Evolutionary conservation across 2,329 filamentous ascomycete species (phyloP).

Genomic region (Sporothrix variecibatus): DNA sequence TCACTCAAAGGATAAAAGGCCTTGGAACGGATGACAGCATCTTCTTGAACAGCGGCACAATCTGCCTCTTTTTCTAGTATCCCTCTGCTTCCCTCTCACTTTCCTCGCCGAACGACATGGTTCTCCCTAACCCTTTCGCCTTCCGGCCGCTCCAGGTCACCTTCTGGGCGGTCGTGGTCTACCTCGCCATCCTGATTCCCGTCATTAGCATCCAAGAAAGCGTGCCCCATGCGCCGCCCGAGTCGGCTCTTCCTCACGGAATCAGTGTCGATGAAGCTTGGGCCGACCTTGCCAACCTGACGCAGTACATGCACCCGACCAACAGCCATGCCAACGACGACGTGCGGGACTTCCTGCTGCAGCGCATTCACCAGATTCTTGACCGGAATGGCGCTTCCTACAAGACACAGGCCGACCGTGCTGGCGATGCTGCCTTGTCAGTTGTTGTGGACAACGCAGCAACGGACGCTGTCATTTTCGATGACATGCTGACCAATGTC

Average conservation of each 20-base stretch:
- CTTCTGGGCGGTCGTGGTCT: constrained; percentile 73
- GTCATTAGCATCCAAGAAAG: constrained; percentile 74
- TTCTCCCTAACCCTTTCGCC: constrained; percentile 59
- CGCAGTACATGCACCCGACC: constrained; percentile 78
- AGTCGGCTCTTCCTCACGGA: constrained; percentile 55
- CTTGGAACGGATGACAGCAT: not conserved
- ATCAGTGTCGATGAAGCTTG: constrained; percentile 85
- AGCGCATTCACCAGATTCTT: constrained; percentile 70
- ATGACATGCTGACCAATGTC: constrained; percentile 77
- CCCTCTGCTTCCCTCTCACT: not conserved
- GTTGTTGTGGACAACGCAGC: not conserved
- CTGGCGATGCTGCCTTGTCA: not conserved
- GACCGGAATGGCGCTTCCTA: constrained; percentile 58
- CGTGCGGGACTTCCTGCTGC: constrained; percentile 74
- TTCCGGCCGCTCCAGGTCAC: constrained; percentile 83
- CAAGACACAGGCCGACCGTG: constrained; percentile 40
- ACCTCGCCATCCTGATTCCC: constrained; percentile 74
- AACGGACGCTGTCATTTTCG: constrained; percentile 62
- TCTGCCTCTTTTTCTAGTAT: not conserved
- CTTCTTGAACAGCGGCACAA: constrained; percentile 6
- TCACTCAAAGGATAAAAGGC: not conserved
- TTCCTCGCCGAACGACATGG: constrained; percentile 21
- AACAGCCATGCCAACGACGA: constrained; percentile 83
- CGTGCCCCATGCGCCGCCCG: constrained; percentile 66
- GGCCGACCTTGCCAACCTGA: constrained; percentile 77